Evolutionary conservation across 352 stramenopile genomes (phyloP).

Genomic region (Aphanomyces astaci): DNA sequence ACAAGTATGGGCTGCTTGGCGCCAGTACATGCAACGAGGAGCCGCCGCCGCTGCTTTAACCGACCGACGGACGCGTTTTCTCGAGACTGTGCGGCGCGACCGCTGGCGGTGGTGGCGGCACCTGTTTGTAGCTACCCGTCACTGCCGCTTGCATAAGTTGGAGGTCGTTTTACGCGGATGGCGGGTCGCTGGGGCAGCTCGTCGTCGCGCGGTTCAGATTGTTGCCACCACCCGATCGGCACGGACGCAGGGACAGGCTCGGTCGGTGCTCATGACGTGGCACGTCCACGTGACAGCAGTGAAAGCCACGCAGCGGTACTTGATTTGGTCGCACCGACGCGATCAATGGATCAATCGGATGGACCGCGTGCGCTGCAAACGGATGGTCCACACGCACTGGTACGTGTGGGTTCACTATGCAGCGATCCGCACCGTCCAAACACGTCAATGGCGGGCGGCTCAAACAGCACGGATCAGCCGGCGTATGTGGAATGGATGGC

Average conservation of each 20-base stretch:
- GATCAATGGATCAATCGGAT: neutral
- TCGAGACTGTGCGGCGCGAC: neutral
- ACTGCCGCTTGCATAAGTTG: neutral
- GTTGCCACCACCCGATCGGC: neutral
- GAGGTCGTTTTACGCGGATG: neutral
- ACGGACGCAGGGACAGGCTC: neutral
- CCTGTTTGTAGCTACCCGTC: neutral
- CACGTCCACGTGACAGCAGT: neutral
- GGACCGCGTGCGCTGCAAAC: neutral
- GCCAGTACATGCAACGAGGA: neutral
- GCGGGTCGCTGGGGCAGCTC: neutral
- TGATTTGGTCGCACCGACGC: neutral
- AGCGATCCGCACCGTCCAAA: neutral
- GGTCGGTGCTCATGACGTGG: neutral
- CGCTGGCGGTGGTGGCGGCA: neutral
- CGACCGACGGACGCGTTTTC: neutral
- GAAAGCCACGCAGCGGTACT: neutral
- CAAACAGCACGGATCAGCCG: neutral
- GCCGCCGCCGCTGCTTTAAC: neutral
- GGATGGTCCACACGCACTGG: neutral
- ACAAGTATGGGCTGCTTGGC: neutral
- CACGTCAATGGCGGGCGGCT: neutral
- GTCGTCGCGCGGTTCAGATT: neutral
- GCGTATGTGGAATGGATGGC: neutral
- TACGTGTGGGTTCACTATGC: neutral